A percentile compares a stretch with the other conserved stretches of the same genome.
Evolutionary conservation across 352 stramenopile genomes (phyloP).

Genomic region (Blastocystis sp.): DNA sequence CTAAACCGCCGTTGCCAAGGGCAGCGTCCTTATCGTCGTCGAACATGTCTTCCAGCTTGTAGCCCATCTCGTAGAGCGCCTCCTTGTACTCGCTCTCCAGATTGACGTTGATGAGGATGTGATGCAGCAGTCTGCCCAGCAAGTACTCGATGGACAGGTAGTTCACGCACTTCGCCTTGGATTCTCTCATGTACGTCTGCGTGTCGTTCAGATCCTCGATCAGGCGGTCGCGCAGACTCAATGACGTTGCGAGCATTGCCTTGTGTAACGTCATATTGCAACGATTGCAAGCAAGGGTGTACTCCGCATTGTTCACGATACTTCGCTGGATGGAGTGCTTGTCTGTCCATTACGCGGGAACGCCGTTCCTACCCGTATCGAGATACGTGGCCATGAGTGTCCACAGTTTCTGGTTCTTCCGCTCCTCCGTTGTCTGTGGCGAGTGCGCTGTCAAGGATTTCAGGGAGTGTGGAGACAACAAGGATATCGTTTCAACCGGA

Average conservation of each 20-base stretch:
- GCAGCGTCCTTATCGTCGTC: slow-evolving; percentile 71
- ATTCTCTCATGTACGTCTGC: slow-evolving; percentile 69
- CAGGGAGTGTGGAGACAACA: too few species aligned
- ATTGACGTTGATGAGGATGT: slow-evolving; percentile 71
- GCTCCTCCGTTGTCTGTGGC: slow-evolving; percentile 35
- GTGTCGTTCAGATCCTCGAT: slow-evolving; percentile 72
- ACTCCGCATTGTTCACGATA: slow-evolving; percentile 72
- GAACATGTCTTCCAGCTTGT: slow-evolving; percentile 71
- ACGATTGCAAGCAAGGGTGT: slow-evolving; percentile 69
- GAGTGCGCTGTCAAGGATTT: background rate
- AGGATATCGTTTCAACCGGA: too few species aligned
- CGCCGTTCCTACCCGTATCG: slow-evolving; percentile 2
- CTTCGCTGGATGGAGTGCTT: slow-evolving; percentile 70
- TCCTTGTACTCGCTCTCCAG: slow-evolving; percentile 70
- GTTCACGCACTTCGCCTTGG: slow-evolving; percentile 71
- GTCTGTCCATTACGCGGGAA: slow-evolving; percentile 20
- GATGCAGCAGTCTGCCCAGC: slow-evolving; percentile 71
- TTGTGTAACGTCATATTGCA: slow-evolving; percentile 70
- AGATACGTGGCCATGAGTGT: slow-evolving; percentile 60
- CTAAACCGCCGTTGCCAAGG: slow-evolving; percentile 72
- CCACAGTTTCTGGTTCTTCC: slow-evolving; percentile 62
- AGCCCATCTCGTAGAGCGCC: slow-evolving; percentile 72
- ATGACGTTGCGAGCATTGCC: slow-evolving; percentile 68
- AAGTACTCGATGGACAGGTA: slow-evolving; percentile 73
- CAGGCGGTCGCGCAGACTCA: slow-evolving; percentile 70